Evolutionary conservation across 495 filamentous ascomycete species (phyloP).

Genomic region (Penicillium lividum): DNA sequence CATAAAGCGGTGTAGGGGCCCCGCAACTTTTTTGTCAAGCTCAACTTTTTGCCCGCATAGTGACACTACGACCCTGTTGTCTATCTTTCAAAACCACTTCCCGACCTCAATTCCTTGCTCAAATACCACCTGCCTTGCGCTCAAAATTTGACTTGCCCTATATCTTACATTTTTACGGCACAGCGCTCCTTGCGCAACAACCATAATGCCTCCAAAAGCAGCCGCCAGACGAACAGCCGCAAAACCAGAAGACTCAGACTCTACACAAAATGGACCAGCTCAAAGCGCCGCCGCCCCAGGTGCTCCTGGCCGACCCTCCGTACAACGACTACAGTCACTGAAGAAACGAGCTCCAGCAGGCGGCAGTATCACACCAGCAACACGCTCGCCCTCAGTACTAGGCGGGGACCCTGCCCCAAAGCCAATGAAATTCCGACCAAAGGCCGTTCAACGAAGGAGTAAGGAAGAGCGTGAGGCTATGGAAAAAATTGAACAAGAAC

Average conservation of each 20-base stretch:
- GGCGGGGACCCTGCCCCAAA: constrained; percentile 33
- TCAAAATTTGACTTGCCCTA: not conserved
- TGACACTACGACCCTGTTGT: not conserved
- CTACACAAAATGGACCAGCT: constrained; percentile 18
- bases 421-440: constrained; percentile 50
- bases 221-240: constrained; percentile 35
- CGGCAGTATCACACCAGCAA: constrained; percentile 38
- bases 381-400: constrained; percentile 24
- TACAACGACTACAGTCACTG: constrained; percentile 47
- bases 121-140: not conserved
- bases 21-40: constrained; percentile 31
- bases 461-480: constrained; percentile 55
- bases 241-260: constrained; percentile 16
- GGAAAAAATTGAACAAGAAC: constrained; percentile 48
- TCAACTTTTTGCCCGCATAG: constrained; percentile 24
- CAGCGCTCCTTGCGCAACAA: constrained; percentile 18
- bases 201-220: constrained; percentile 48
- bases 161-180: constrained; percentile 9
- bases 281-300: constrained; percentile 20
- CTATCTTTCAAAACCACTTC: not conserved
- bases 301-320: constrained; percentile 31
- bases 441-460: constrained; percentile 46
- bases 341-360: constrained; percentile 39
- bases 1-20: constrained; percentile 20
- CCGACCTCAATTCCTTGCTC: constrained; percentile 7